Evolutionary conservation across 106 monocot genomes (phyloP).

Genomic region (Platanthera zijinensis): DNA sequence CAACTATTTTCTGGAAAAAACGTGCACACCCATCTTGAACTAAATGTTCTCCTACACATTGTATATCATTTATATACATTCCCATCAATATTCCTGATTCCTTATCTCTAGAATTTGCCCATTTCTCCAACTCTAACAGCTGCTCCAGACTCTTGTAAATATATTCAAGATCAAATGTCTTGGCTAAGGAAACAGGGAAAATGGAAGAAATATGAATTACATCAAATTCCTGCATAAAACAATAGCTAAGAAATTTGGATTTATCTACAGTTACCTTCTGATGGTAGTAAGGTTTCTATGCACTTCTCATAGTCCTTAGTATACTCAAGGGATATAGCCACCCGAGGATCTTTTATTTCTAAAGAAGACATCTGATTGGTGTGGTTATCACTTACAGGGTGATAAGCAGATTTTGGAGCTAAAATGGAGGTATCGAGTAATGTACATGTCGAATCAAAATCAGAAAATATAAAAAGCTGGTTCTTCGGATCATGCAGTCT

Average conservation of each 20-base stretch:
- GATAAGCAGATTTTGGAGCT: constrained; percentile 26
- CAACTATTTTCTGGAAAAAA: constrained; percentile 30
- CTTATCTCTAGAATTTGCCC: constrained; percentile 59
- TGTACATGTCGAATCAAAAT: constrained; percentile 88
- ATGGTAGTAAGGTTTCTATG: constrained; percentile 50
- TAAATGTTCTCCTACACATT: constrained; percentile 62
- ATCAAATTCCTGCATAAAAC: too few species aligned
- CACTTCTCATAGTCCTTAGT: constrained; percentile 72
- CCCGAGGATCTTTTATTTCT: constrained; percentile 61
- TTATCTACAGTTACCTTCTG: constrained; percentile 27
- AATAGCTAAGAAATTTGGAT: too few species aligned
- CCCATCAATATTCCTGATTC: constrained; percentile 69
- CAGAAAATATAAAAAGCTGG: constrained; percentile 57
- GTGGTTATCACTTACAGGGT: constrained; percentile 7
- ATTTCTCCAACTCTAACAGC: constrained; percentile 73
- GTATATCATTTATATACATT: constrained; percentile 66
- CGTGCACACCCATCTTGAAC: constrained; percentile 49
- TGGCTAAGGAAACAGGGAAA: constrained; percentile 32
- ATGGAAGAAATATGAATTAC: too few species aligned
- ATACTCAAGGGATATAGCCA: constrained; percentile 56
- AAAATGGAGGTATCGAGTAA: constrained; percentile 69
- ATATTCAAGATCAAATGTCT: constrained; percentile 47
- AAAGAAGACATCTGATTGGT: constrained; percentile 5
- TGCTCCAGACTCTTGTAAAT: constrained; percentile 43
- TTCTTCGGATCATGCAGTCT: constrained; percentile 24